Evolutionary conservation across 2,329 filamentous ascomycete genomes (phyloP).

Genomic region (Xylariomycetidae sp.): DNA sequence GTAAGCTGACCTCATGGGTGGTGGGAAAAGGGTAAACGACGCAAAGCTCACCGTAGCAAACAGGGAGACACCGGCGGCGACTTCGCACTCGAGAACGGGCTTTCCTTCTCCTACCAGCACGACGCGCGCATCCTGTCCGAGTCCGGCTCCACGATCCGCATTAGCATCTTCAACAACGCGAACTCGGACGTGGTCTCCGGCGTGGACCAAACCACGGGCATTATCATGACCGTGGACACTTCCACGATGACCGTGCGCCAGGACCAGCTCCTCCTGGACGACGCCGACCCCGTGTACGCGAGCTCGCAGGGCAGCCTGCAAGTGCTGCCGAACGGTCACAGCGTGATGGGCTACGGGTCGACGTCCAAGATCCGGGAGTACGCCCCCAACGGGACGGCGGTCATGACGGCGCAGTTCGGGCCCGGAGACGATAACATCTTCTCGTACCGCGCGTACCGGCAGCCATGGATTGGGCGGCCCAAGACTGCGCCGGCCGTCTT

Average conservation of each 20-base stretch:
- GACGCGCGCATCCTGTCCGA: conserved; percentile 25
- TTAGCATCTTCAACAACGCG: conserved; percentile 32
- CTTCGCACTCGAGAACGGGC: conserved; percentile 10
- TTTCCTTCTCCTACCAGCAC: conserved; percentile 30
- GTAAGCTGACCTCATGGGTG: too few species aligned
- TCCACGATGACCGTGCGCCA: conserved; percentile 25
- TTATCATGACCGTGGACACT: conserved; percentile 17
- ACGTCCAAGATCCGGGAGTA: conserved; percentile 31
- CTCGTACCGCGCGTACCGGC: conserved; percentile 31
- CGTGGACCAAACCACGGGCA: conserved; percentile 16
- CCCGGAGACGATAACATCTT: conserved; percentile 9
- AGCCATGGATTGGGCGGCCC: conserved; percentile 24
- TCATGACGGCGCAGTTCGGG: conserved; percentile 29
- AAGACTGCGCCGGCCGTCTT: conserved; percentile 11
- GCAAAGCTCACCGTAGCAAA: too few species aligned
- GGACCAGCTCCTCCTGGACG: conserved; percentile 11
- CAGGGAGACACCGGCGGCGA: conserved; percentile 20
- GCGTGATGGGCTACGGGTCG: conserved; percentile 31
- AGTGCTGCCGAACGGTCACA: conserved; percentile 14
- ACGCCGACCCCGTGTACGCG: conserved; percentile 12
- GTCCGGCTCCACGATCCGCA: conserved; percentile 12
- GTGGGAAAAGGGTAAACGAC: too few species aligned
- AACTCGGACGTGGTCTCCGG: conserved; percentile 19
- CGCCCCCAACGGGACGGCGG: conserved; percentile 21
- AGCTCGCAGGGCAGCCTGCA: conserved; percentile 17